These are phyloP conservation scores for Suillus placidus DNA, from an alignment of 768 basidiomycete species.

Conservation along the genomic window DNA sequence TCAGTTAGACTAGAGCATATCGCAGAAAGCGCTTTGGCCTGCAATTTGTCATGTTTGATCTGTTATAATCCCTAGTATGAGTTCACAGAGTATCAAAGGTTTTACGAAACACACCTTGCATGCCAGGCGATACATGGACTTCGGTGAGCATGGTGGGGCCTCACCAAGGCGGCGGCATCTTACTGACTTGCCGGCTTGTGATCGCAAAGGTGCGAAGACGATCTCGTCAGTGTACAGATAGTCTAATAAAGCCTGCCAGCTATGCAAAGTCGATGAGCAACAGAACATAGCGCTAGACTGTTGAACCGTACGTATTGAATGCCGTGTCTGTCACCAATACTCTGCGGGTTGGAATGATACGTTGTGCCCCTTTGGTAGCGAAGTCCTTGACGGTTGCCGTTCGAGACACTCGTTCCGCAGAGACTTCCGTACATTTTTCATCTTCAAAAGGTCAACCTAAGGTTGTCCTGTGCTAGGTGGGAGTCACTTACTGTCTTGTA, in stretches of 20 bases:
- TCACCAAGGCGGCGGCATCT: background rate
- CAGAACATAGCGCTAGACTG: background rate
- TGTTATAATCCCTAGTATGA: slow-evolving; percentile 5
- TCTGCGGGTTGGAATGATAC: slow-evolving; percentile 7
- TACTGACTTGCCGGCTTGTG: slow-evolving; percentile 8
- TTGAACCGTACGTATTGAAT: slow-evolving; percentile 11
- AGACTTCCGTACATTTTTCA: background rate
- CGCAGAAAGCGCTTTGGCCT: slow-evolving; percentile 19
- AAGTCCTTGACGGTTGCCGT: background rate
- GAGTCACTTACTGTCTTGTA: background rate
- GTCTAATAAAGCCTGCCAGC: slow-evolving; percentile 37
- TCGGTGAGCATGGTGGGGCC: slow-evolving; percentile 32
- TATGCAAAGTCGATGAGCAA: slow-evolving; percentile 16
- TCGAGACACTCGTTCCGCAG: background rate
- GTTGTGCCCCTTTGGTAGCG: background rate
- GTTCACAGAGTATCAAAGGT: background rate
- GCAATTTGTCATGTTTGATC: slow-evolving; percentile 24
- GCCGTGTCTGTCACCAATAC: slow-evolving; percentile 16
- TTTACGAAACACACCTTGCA: slow-evolving; percentile 26
- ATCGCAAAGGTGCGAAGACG: slow-evolving; percentile 30
- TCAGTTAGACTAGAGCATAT: slow-evolving; percentile 22
- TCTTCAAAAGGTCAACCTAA: slow-evolving; percentile 1
- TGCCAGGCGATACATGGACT: slow-evolving; percentile 43
- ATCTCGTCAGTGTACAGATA: slow-evolving; percentile 39
- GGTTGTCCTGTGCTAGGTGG: background rate